Evolutionary conservation across 106 monocot species (phyloP).

Genomic region (Allium cepa): DNA sequence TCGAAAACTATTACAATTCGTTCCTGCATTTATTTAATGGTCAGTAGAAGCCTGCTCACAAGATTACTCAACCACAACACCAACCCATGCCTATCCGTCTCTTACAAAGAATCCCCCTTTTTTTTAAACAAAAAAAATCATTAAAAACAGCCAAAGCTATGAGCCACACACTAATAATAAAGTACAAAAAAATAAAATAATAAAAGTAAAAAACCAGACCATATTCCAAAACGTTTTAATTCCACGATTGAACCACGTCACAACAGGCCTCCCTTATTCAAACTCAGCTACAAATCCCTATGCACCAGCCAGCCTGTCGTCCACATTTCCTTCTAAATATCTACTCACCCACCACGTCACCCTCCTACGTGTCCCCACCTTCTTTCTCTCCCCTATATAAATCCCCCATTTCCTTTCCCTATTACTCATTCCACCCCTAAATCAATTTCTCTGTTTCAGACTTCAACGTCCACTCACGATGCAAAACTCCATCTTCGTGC

Average conservation of each 20-base stretch:
- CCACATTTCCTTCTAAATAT: not conserved
- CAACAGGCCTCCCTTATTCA: not conserved
- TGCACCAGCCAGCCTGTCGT: not conserved
- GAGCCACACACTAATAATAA: too few species aligned
- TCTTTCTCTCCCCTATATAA: not conserved
- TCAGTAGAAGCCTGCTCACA: too few species aligned
- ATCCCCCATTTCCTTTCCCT: not conserved
- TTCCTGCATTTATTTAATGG: too few species aligned
- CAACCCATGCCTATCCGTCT: too few species aligned
- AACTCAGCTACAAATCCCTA: not conserved
- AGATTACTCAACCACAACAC: too few species aligned
- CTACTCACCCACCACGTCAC: not conserved
- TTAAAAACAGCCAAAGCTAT: too few species aligned
- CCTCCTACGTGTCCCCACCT: not conserved
- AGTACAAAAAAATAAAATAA: too few species aligned
- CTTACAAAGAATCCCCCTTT: too few species aligned
- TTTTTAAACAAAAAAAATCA: too few species aligned
- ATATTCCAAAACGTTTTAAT: not conserved
- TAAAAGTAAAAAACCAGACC: too few species aligned
- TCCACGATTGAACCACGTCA: not conserved
- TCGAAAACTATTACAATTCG: too few species aligned
- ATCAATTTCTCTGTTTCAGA: not conserved
- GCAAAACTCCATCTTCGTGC: not conserved
- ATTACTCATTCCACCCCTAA: not conserved
- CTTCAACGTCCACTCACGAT: not conserved